A percentile compares a stretch with the other conserved stretches of the same genome.
Conservation (phyloP, 2,329 filamentous ascomycete species). For the Colletotrichum plurivorum region DNA sequence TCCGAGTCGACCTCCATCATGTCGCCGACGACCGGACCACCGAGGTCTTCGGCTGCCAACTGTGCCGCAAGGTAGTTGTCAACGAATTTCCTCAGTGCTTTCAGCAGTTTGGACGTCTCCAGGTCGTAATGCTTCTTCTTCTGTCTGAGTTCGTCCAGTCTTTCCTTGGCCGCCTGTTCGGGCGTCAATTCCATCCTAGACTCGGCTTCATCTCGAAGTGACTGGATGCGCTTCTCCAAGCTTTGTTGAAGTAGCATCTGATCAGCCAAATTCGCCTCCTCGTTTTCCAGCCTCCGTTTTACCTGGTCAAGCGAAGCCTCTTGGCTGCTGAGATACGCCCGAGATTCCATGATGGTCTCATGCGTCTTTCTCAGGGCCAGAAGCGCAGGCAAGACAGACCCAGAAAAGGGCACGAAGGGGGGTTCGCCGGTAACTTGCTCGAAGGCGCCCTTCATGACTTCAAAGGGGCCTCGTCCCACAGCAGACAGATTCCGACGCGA, state of each 20-base stretch:
- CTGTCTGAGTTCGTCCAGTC: constrained; percentile 71
- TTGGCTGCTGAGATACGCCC: constrained; percentile 67
- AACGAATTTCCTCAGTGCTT: constrained; percentile 78
- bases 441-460: constrained; percentile 75
- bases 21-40: constrained; percentile 86
- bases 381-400: constrained; percentile 79
- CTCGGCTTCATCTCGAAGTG: constrained; percentile 70
- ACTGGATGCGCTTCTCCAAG: constrained; percentile 69
- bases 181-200: constrained; percentile 71
- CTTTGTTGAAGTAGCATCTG: constrained; percentile 69
- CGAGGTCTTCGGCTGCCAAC: constrained; percentile 86
- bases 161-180: constrained; percentile 73
- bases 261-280: constrained; percentile 66
- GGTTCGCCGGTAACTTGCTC: constrained; percentile 72
- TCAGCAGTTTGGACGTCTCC: constrained; percentile 73
- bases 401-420: constrained; percentile 75
- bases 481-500: constrained; percentile 13
- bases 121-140: constrained; percentile 73
- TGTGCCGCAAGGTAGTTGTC: constrained; percentile 78
- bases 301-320: constrained; percentile 57
- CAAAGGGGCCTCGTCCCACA: constrained; percentile 47
- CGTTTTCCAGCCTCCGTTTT: constrained; percentile 63
- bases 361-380: constrained; percentile 79
- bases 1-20: constrained; percentile 75
- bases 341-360: constrained; percentile 75